Evolutionary conservation across 179 eudicot genomes (phyloP).

Genomic region (Camellia oleifera): DNA sequence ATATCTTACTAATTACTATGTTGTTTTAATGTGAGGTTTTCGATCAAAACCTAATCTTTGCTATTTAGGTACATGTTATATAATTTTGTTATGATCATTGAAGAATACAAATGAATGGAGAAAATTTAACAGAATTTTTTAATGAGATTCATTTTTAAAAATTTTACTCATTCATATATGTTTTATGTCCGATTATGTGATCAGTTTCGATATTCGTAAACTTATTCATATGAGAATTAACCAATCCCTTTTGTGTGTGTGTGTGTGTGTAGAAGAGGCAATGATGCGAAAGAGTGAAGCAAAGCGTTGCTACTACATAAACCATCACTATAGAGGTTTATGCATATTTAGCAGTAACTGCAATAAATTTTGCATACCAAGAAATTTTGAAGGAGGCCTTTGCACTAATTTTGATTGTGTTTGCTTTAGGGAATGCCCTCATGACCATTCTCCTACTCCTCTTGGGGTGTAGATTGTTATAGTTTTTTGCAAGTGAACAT

Average conservation of each 20-base stretch:
- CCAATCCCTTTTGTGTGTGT: neutral
- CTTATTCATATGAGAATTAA: too few species aligned
- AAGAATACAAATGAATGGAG: too few species aligned
- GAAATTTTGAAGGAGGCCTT: constrained; percentile 7
- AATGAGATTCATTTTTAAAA: too few species aligned
- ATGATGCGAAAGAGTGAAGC: neutral
- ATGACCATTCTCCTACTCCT: neutral
- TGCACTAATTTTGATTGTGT: constrained; percentile 6
- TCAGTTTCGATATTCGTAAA: too few species aligned
- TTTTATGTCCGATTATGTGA: too few species aligned
- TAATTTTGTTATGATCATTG: too few species aligned
- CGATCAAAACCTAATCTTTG: neutral
- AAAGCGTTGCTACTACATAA: constrained; percentile 9
- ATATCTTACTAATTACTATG: too few species aligned
- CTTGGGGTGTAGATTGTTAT: neutral
- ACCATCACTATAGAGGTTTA: constrained; percentile 6
- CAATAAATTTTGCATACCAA: neutral
- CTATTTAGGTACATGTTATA: neutral
- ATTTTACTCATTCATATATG: too few species aligned
- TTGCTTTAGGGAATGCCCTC: constrained; percentile 4
- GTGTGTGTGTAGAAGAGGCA: neutral
- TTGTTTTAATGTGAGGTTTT: too few species aligned
- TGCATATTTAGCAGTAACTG: neutral
- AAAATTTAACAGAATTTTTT: too few species aligned
- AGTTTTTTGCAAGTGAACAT: too few species aligned